Conservation (phyloP, 2,329 filamentous ascomycete species). For the Pseudocercospora vitis region DNA sequence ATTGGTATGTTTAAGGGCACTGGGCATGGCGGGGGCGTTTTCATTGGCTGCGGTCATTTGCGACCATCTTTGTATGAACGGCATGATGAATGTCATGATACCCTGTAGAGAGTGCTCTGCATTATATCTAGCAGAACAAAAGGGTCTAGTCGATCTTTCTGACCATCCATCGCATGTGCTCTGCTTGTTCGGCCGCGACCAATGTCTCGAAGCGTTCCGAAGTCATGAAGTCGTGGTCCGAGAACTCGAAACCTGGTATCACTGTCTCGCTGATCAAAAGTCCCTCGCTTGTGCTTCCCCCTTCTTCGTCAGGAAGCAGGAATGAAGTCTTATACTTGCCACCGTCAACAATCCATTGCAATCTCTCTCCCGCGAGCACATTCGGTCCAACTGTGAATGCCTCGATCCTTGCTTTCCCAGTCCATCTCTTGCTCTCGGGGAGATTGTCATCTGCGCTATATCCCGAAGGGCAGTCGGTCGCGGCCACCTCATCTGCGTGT, state of each 20-base stretch:
- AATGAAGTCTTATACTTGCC: conserved; percentile 67
- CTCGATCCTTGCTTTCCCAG: conserved; percentile 55
- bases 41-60: too few relatives aligned
- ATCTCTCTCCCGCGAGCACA: conserved; percentile 57
- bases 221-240: conserved; percentile 66
- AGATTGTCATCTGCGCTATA: conserved; percentile 52
- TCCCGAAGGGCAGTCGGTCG: conserved; percentile 21
- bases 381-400: conserved; percentile 63
- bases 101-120: conserved; percentile 11
- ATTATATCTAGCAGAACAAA: neutral
- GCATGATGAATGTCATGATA: conserved; percentile 19
- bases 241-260: conserved; percentile 66
- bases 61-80: conserved; percentile 1
- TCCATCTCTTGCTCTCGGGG: conserved; percentile 50
- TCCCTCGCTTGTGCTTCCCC: conserved; percentile 42
- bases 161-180: conserved; percentile 50
- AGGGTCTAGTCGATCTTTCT: conserved; percentile 27
- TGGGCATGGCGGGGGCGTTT: conserved; percentile 25
- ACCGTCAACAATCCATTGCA: conserved; percentile 70
- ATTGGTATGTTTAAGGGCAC: neutral
- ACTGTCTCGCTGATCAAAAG: conserved; percentile 68
- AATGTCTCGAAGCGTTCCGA: conserved; percentile 53
- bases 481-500: conserved; percentile 53
- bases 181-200: conserved; percentile 52
- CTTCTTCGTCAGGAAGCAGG: conserved; percentile 52